Percentiles rank a stretch among this genome's conserved stretches.
Conservation (phyloP, 345 rosid species). For the Camelina sativa region DNA sequence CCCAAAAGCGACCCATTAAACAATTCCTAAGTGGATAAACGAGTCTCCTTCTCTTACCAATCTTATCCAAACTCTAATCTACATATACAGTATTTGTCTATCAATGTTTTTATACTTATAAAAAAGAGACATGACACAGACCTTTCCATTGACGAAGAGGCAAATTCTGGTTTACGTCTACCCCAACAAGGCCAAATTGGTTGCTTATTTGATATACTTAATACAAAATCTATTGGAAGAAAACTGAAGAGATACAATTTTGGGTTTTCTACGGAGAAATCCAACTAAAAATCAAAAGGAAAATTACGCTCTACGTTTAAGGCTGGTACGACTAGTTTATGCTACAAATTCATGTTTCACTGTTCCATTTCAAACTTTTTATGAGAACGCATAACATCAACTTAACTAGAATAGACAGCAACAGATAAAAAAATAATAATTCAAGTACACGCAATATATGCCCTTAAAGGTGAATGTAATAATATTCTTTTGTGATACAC, state of each 20-base stretch:
- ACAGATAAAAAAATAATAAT: neutral
- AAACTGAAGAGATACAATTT: neutral
- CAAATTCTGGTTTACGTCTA: constrained; percentile 17
- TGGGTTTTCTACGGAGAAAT: neutral
- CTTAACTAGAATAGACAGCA: neutral
- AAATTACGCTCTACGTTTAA: neutral
- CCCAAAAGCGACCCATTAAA: constrained; percentile 34
- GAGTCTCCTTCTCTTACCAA: constrained; percentile 35
- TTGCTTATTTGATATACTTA: constrained; percentile 12
- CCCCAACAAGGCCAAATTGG: constrained; percentile 23
- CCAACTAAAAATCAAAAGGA: neutral
- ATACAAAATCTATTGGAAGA: neutral
- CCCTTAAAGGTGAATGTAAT: neutral
- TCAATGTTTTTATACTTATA: neutral
- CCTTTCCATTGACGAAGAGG: constrained; percentile 43
- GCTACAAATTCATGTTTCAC: neutral
- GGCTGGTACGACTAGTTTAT: neutral
- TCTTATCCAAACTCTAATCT: constrained; percentile 41
- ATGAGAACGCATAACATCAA: neutral
- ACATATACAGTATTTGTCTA: constrained; percentile 6
- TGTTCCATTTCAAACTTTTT: neutral
- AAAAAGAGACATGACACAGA: constrained; percentile 25
- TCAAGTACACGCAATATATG: neutral
- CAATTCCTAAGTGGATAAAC: constrained; percentile 34
- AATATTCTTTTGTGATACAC: constrained; percentile 3